These are phyloP conservation scores for Cenchrus purpureus DNA, from an alignment of 176 grass and related monocot species.

Conservation along the genomic window DNA sequence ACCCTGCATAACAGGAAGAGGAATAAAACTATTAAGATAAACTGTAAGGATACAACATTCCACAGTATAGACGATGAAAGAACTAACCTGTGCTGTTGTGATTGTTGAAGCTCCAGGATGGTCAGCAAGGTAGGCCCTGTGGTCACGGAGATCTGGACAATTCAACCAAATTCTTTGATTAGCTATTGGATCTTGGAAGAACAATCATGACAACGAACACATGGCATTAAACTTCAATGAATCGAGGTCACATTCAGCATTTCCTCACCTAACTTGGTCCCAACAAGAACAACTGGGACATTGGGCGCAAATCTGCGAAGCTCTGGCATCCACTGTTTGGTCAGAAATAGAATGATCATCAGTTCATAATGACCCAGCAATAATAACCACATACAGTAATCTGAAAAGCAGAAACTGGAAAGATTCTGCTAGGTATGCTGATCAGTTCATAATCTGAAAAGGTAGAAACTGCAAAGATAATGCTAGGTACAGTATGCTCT, in stretches of 20 bases:
- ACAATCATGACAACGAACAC: neutral
- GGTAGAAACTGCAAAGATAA: neutral
- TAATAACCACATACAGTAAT: neutral
- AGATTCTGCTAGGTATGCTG: neutral
- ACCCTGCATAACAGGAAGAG: slow-evolving; percentile 38
- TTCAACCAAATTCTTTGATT: slow-evolving; percentile 2
- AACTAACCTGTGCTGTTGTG: slow-evolving; percentile 61
- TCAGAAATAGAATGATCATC: slow-evolving; percentile 32
- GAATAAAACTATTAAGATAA: neutral
- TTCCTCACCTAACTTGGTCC: slow-evolving; percentile 83
- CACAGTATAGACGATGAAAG: too few relatives aligned
- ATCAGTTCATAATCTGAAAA: neutral
- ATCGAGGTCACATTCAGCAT: neutral
- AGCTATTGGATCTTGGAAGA: neutral
- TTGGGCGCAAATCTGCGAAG: slow-evolving; percentile 78
- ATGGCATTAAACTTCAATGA: neutral
- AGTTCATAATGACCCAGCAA: slow-evolving; percentile 22
- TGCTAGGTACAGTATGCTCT: neutral
- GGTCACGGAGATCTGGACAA: slow-evolving; percentile 83
- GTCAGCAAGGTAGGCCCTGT: slow-evolving; percentile 77
- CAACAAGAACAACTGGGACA: slow-evolving; percentile 83
- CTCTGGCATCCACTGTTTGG: slow-evolving; percentile 91
- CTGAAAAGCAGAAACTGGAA: neutral
- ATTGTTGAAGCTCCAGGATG: slow-evolving; percentile 63
- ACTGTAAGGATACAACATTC: neutral